These are phyloP conservation scores for Phytophthora sojae DNA, from an alignment of 352 stramenopile species.

Conservation along the genomic window DNA sequence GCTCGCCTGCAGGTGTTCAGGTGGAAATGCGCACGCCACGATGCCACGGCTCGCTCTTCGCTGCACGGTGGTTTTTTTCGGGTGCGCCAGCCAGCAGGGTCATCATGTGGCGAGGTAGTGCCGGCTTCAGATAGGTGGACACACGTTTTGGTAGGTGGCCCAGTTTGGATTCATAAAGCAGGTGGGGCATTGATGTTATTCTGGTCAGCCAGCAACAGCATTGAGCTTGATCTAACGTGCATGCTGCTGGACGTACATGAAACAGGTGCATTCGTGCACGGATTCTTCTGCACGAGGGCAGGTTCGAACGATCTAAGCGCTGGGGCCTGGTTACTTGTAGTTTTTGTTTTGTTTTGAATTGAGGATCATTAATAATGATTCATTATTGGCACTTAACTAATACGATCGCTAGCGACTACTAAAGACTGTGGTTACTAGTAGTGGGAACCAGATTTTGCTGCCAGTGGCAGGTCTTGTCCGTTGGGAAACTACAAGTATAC, in stretches of 20 bases:
- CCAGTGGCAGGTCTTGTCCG: too few relatives aligned
- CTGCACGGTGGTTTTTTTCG: slow-evolving; percentile 11
- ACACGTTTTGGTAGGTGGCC: slow-evolving; percentile 12
- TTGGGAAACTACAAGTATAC: too few relatives aligned
- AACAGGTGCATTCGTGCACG: background rate
- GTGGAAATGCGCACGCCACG: slow-evolving; percentile 13
- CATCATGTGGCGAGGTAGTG: slow-evolving; percentile 11
- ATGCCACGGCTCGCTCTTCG: background rate
- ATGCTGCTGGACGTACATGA: background rate
- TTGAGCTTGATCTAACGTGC: slow-evolving; percentile 10
- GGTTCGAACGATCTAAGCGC: too few relatives aligned
- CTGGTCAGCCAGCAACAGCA: background rate
- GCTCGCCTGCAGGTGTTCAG: slow-evolving; percentile 2
- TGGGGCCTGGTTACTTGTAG: too few relatives aligned
- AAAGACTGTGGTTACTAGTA: too few relatives aligned
- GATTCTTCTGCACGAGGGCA: background rate
- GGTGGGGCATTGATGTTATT: slow-evolving; percentile 15
- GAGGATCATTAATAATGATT: too few relatives aligned
- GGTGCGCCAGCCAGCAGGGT: slow-evolving; percentile 13
- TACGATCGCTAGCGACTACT: too few relatives aligned
- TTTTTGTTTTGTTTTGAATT: too few relatives aligned
- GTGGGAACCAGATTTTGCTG: too few relatives aligned
- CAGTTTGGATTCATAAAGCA: slow-evolving; percentile 18
- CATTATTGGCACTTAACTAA: too few relatives aligned
- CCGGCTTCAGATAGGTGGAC: slow-evolving; percentile 12